These are phyloP conservation scores for Malassezia globosa DNA, from an alignment of 1,284 basidiomycete species.

Conservation along the genomic window DNA sequence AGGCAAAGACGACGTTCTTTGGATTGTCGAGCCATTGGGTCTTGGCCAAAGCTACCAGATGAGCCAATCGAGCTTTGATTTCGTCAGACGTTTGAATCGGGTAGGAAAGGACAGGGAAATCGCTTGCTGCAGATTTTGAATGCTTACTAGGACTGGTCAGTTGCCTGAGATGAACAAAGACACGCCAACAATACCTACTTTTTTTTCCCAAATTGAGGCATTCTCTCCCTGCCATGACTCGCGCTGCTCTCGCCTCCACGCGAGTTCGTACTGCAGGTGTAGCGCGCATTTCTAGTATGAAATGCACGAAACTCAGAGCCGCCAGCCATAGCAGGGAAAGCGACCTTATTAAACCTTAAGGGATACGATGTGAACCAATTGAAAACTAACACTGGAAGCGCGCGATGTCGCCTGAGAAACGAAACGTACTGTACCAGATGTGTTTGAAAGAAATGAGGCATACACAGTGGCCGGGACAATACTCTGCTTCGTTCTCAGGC, in stretches of 20 bases:
- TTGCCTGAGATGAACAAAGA: too few relatives aligned
- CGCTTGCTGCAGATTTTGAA: not conserved
- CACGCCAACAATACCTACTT: slow-evolving; percentile 3
- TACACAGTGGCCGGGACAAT: slow-evolving; percentile 6
- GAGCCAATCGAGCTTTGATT: slow-evolving; percentile 49
- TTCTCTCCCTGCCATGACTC: slow-evolving; percentile 10
- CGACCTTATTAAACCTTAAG: not conserved
- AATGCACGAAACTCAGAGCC: slow-evolving; percentile 7
- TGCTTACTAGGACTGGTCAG: too few relatives aligned
- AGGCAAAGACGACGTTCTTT: slow-evolving; percentile 32
- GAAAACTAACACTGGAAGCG: slow-evolving; percentile 2
- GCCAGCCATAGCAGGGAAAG: slow-evolving; percentile 11
- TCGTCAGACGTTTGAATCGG: not conserved
- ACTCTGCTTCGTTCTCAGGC: slow-evolving; percentile 7
- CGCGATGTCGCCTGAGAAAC: slow-evolving; percentile 11
- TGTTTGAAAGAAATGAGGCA: slow-evolving; percentile 6
- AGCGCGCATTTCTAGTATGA: not conserved
- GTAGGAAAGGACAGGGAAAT: slow-evolving; percentile 1
- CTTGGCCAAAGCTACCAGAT: slow-evolving; percentile 55
- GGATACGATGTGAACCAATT: not conserved
- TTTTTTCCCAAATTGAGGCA: not conserved
- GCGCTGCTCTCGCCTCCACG: slow-evolving; percentile 3
- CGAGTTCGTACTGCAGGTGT: not conserved
- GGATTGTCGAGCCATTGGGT: slow-evolving; percentile 27
- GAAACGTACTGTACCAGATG: slow-evolving; percentile 4